Base-by-base conservation (phyloP, 805 yeast genomes). In the Lachancea waltii region DNA sequence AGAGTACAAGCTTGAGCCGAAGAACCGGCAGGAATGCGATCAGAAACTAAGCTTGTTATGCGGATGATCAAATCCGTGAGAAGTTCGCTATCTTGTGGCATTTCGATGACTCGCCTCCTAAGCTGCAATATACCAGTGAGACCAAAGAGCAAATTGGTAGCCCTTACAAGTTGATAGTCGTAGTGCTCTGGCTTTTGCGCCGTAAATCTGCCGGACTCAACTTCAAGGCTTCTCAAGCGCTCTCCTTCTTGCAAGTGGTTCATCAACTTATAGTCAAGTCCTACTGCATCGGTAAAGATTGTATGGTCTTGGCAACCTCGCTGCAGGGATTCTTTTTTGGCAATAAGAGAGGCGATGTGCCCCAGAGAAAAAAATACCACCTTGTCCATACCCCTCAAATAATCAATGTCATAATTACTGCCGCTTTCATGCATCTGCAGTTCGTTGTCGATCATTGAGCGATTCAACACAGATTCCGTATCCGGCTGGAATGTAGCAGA, bases 321-420 rank as follows among this genome's bases (percentile, higher is more conserved):
- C 9, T 18, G 16, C 5, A n/a, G 21, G 4, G 29, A 25, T 15
- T 31, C 35, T 4, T 31, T 56, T 47, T 36, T 67, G 58, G 20
- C 70, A 64, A 30, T 75, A 45, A 29, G 54, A 48, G 11, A 14
- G 7, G 35, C 25, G 7, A 79, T 67, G 30, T 74, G 69, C 15
- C 80, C 68, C 44, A 75, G 74, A 22, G 70, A 66, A 0, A 83
- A 80, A 15, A 83, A 61, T 40, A 81, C 68, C 43, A 67, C 67
- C 9, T 78, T 64, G 46, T 83, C 87, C 53, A 84, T 75, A 1
- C 92, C 94, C 37, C 72, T 62, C 35, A 81, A 74, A 46, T 73
- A 76, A 21, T 58, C 57, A 25, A 46, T 23, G 42, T 43, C 62
- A 49, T 18, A 54, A 53, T 3, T 33, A 26, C 6, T 33, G 13